These are phyloP conservation scores for Austroboletus niveus DNA, from an alignment of 1,284 basidiomycete genomes.

Conservation along the genomic window DNA sequence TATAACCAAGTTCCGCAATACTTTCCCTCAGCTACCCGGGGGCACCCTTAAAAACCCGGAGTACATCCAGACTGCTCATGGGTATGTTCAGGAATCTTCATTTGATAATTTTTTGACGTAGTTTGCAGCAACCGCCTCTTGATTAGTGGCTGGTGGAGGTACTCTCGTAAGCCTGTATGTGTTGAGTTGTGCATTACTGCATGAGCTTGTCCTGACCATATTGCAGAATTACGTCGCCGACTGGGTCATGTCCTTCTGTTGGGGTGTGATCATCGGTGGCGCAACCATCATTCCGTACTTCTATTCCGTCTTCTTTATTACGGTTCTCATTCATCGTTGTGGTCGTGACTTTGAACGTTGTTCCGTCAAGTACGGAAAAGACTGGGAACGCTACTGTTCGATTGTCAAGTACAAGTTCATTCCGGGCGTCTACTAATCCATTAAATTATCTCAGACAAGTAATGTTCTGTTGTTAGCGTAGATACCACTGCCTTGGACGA, in stretches of 20 bases:
- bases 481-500: not conserved
- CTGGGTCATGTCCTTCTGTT: slow-evolving; percentile 86
- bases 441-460: slow-evolving; percentile 9
- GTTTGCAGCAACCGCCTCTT: slow-evolving; percentile 72
- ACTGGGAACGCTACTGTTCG: slow-evolving; percentile 88
- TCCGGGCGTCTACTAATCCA: slow-evolving; percentile 59
- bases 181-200: not conserved
- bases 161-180: slow-evolving; percentile 82
- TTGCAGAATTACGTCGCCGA: slow-evolving; percentile 81
- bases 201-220: slow-evolving; percentile 2
- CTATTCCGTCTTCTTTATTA: slow-evolving; percentile 92
- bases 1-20: slow-evolving; percentile 80
- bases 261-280: slow-evolving; percentile 86
- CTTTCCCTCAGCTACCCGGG: slow-evolving; percentile 94
- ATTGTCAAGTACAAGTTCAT: slow-evolving; percentile 91
- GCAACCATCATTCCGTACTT: slow-evolving; percentile 91
- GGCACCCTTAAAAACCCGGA: slow-evolving; percentile 86
- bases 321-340: slow-evolving; percentile 85
- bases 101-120: slow-evolving; percentile 6
- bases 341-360: slow-evolving; percentile 93
- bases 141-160: slow-evolving; percentile 88
- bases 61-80: slow-evolving; percentile 92
- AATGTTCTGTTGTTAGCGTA: slow-evolving; percentile 5
- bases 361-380: slow-evolving; percentile 90
- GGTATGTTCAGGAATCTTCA: slow-evolving; percentile 42